Evolutionary conservation across 1,284 basidiomycete genomes (phyloP).

Genomic region (Neolentinus lepideus): DNA sequence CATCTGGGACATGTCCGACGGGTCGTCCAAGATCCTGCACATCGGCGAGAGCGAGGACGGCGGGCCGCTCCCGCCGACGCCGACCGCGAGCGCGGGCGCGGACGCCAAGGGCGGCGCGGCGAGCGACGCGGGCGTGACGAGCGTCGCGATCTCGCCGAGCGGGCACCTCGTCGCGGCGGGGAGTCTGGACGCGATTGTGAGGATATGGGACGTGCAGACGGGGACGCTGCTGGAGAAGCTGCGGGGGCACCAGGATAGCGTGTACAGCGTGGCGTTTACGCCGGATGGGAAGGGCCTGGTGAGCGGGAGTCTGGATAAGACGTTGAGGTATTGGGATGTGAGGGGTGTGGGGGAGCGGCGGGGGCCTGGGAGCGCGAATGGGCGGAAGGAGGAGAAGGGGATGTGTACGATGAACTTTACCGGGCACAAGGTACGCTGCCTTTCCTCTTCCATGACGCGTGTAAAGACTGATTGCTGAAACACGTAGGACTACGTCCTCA

Average conservation of each 20-base stretch:
- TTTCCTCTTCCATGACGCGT: conserved; percentile 21
- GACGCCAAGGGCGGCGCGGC: conserved; percentile 6
- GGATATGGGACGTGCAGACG: conserved; percentile 66
- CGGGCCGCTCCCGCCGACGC: background rate
- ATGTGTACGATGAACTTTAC: conserved; percentile 57
- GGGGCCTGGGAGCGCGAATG: conserved; percentile 9
- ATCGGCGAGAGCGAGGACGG: conserved; percentile 1
- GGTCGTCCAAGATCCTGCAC: conserved; percentile 27
- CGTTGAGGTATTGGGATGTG: conserved; percentile 71
- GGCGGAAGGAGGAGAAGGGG: conserved; percentile 29
- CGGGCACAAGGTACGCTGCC: conserved; percentile 54
- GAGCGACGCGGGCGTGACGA: conserved; percentile 63
- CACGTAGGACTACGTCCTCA: conserved; percentile 49
- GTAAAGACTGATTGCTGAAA: conserved; percentile 6
- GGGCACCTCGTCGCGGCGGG: conserved; percentile 66
- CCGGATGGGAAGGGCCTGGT: conserved; percentile 66
- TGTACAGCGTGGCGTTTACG: conserved; percentile 73
- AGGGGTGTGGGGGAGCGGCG: conserved; percentile 6
- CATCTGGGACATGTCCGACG: conserved; percentile 76
- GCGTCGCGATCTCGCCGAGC: conserved; percentile 60
- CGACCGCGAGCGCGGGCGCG: background rate
- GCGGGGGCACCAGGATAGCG: conserved; percentile 68
- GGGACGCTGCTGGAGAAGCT: conserved; percentile 65
- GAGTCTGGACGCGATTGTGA: conserved; percentile 67
- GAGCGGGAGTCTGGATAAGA: conserved; percentile 68